These are phyloP conservation scores for Xerocomus nothofagi DNA, from an alignment of 1,284 basidiomycete genomes.

Conservation along the genomic window DNA sequence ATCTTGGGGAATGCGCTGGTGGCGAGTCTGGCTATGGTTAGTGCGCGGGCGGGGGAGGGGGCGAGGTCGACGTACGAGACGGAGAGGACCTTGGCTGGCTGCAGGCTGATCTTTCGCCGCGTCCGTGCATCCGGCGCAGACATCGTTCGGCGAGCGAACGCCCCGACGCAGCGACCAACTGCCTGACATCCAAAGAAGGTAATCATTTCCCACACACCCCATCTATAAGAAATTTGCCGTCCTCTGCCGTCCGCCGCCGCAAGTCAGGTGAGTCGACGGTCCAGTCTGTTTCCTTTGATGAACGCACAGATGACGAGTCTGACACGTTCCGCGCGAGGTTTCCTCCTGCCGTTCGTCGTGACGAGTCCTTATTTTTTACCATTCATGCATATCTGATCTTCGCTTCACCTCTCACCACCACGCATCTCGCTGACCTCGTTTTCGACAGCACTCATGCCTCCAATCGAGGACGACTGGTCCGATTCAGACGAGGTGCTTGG, in stretches of 20 bases:
- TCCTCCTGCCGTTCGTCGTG: constrained; percentile 55
- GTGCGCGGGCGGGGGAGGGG: background rate
- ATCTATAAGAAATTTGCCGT: constrained; percentile 16
- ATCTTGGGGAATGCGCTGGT: constrained; percentile 54
- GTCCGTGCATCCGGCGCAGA: constrained; percentile 67
- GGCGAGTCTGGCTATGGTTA: constrained; percentile 41
- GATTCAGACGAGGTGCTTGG: constrained; percentile 68
- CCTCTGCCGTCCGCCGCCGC: background rate
- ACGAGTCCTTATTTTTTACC: constrained; percentile 71
- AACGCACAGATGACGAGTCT: constrained; percentile 88
- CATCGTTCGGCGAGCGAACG: constrained; percentile 43
- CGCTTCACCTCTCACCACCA: constrained; percentile 14
- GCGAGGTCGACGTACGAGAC: constrained; percentile 52
- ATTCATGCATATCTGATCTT: constrained; percentile 87
- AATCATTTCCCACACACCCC: constrained; percentile 29
- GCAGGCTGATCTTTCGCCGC: constrained; percentile 64
- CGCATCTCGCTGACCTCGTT: constrained; percentile 22
- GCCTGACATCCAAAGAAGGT: constrained; percentile 18
- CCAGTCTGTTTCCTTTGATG: constrained; percentile 47
- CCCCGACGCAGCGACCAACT: too few species aligned
- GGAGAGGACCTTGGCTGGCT: constrained; percentile 50
- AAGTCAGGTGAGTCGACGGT: constrained; percentile 29
- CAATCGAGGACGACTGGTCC: constrained; percentile 64
- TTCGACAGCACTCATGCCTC: constrained; percentile 38
- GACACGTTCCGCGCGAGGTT: constrained; percentile 59